Evolutionary conservation across 208 protist species (phyloP).

Genomic region (Paratrypanosoma confusum): DNA sequence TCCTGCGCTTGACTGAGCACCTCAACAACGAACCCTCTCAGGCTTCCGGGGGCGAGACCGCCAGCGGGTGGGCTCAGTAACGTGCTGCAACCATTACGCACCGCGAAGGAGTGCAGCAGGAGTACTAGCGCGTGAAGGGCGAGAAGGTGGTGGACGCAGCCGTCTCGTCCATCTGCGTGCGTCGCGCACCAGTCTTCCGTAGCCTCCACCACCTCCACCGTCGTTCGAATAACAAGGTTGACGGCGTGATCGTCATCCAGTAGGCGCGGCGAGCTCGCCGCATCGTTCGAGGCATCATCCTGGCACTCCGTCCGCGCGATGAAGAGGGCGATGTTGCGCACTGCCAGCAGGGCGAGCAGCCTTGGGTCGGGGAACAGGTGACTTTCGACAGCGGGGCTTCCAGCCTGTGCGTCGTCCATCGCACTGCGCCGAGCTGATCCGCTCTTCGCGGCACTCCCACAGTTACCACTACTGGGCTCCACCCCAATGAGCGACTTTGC

Average conservation of each 20-base stretch:
- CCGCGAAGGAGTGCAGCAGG: slow-evolving; percentile 58
- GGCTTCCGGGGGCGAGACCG: too few relatives aligned
- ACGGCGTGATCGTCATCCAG: slow-evolving; percentile 6
- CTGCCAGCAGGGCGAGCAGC: too few relatives aligned
- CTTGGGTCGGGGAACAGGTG: too few relatives aligned
- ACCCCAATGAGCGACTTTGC: too few relatives aligned
- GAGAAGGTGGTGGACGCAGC: slow-evolving; percentile 21
- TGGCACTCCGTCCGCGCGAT: slow-evolving; percentile 26
- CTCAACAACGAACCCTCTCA: slow-evolving; percentile 25
- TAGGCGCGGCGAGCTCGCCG: not conserved
- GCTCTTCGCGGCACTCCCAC: too few relatives aligned
- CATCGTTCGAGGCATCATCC: not conserved
- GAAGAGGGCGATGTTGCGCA: slow-evolving; percentile 47
- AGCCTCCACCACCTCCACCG: slow-evolving; percentile 9
- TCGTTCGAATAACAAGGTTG: slow-evolving; percentile 7
- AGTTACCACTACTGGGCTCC: too few relatives aligned
- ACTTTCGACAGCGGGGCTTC: too few relatives aligned
- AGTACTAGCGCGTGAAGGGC: slow-evolving; percentile 54
- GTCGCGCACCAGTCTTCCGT: slow-evolving; percentile 14
- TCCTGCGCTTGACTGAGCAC: slow-evolving; percentile 29
- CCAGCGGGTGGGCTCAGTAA: too few relatives aligned
- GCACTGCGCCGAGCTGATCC: too few relatives aligned
- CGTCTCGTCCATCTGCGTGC: slow-evolving; percentile 1
- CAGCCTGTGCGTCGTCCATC: too few relatives aligned
- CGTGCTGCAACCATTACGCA: slow-evolving; percentile 16